Evolutionary conservation across 1,284 basidiomycete species (phyloP).

Genomic region (Irpex lacteus): DNA sequence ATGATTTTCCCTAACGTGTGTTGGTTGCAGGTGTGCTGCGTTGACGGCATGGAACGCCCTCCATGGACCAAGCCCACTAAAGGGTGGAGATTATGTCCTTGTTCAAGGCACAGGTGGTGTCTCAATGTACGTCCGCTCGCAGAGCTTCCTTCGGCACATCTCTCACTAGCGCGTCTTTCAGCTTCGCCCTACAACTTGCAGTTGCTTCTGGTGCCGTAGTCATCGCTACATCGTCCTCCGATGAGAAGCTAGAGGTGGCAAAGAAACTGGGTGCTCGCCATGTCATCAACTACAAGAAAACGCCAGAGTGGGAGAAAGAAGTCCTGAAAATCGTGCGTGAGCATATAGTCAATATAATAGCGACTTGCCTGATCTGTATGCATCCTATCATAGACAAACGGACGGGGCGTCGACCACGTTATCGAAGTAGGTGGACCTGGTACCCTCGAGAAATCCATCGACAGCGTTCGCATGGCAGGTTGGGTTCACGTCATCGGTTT

Average conservation of each 20-base stretch:
- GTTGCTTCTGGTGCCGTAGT: conserved; percentile 37
- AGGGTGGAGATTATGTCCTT: conserved; percentile 31
- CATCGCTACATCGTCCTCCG: conserved; percentile 42
- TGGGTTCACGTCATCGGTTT: conserved; percentile 39
- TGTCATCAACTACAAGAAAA: conserved; percentile 37
- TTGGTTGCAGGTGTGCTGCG: conserved; percentile 26
- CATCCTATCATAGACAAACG: conserved; percentile 26
- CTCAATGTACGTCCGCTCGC: conserved; percentile 20
- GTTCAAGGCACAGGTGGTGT: conserved; percentile 41
- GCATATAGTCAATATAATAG: background rate
- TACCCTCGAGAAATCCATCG: conserved; percentile 37
- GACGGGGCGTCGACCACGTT: conserved; percentile 41
- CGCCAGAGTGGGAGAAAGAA: conserved; percentile 41
- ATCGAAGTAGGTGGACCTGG: conserved; percentile 42
- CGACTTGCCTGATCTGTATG: background rate
- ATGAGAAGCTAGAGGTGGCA: conserved; percentile 36
- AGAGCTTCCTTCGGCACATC: background rate
- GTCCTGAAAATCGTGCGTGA: conserved; percentile 25
- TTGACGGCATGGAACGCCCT: conserved; percentile 40
- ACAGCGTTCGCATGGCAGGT: conserved; percentile 34
- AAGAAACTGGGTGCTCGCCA: conserved; percentile 34
- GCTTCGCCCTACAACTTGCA: conserved; percentile 37
- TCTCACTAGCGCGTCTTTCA: conserved; percentile 9
- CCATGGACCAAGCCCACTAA: conserved; percentile 29
- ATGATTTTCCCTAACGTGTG: background rate